Base-by-base conservation (phyloP, 768 basidiomycete species). In the Tubosaeta sp. region DNA sequence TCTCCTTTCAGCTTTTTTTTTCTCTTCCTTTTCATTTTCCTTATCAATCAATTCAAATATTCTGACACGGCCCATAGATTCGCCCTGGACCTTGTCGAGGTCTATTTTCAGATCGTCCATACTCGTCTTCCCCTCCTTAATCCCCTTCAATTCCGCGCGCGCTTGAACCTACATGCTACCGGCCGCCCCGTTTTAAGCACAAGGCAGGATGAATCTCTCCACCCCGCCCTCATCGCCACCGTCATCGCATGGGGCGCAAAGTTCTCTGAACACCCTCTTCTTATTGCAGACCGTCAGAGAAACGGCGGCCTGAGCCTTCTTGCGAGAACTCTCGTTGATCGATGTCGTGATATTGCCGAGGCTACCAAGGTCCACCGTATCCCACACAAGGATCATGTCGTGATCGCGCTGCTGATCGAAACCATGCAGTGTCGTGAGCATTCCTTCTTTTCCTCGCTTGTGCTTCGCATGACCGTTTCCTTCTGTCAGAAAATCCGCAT, bases 31-130 rank as follows among this genome's bases (percentile, higher is more conserved):
- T 41, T 41, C 62, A 60, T 53, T 65, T 66, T 49, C 62, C 59
- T 59, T 65, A 66, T 70, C 62, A 50, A 55, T 57, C 50, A 33
- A 37, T 55, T 48, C 43, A 46, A 57, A 37, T 53, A 43, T 46
- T 35, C 51, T 56, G 31, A 58, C 59, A 49, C 51, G 27, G 32
- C 13, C n/a, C 58, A 41, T 51, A 97, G 94, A 71, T 90, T 97
- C 63, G 88, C 92, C 3, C 82, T 88, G 48, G 93, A 97, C 72
- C 85, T 97, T 48, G 85, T 95, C 63, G 92, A 97, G 71, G 91
- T 95, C 42, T 97, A 86, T 73, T 95, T 95, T 67, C 91, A 95
- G 69, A 89, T 90, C 54, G 88, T 91, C 37, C 92, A 95, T 69
- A 86, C 88, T 25, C 85, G 94, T 50, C 76, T 91, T 52, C 92